Percentiles rank a stretch among this genome's conserved stretches.
These are phyloP conservation scores for Aspergillus neoniger DNA, from an alignment of 2,329 filamentous ascomycete genomes.

Conservation along the genomic window DNA sequence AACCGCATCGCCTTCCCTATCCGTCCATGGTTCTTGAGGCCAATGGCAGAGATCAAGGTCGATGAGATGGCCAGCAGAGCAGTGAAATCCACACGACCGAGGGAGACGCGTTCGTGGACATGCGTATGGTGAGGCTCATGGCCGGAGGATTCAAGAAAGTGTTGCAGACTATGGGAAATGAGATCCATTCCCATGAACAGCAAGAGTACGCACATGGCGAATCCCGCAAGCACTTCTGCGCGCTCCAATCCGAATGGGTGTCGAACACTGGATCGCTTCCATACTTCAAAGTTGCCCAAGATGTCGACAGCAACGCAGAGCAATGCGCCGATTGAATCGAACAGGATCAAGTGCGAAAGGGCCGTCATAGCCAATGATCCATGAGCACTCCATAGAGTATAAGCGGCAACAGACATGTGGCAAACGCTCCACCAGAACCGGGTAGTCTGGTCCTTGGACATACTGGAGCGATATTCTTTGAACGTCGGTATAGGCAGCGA, in stretches of 20 bases:
- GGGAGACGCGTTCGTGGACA: conserved; percentile 65
- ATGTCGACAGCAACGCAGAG: conserved; percentile 92
- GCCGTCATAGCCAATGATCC: conserved; percentile 90
- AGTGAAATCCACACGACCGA: conserved; percentile 78
- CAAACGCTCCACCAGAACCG: conserved; percentile 87
- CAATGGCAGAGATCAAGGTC: conserved; percentile 82
- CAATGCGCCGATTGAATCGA: conserved; percentile 88
- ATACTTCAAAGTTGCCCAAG: conserved; percentile 94
- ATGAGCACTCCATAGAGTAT: conserved; percentile 81
- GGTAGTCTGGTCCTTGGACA: conserved; percentile 82
- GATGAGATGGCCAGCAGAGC: conserved; percentile 78
- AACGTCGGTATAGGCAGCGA: conserved; percentile 89
- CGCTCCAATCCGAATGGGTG: conserved; percentile 92
- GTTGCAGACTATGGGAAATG: conserved; percentile 89
- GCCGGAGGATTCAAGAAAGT: conserved; percentile 77
- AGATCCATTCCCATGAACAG: conserved; percentile 98
- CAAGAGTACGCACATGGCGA: conserved; percentile 92
- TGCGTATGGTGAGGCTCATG: conserved; percentile 75
- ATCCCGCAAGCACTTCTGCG: conserved; percentile 89
- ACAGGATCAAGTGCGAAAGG: conserved; percentile 88
- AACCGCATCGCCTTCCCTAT: conserved; percentile 92
- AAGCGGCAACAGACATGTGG: conserved; percentile 79
- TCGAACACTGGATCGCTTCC: conserved; percentile 87
- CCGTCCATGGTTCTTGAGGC: conserved; percentile 84
- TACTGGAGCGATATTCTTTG: conserved; percentile 83